These are phyloP conservation scores for Lachancea cidri DNA, from an alignment of 805 yeast species.

Conservation along the genomic window DNA sequence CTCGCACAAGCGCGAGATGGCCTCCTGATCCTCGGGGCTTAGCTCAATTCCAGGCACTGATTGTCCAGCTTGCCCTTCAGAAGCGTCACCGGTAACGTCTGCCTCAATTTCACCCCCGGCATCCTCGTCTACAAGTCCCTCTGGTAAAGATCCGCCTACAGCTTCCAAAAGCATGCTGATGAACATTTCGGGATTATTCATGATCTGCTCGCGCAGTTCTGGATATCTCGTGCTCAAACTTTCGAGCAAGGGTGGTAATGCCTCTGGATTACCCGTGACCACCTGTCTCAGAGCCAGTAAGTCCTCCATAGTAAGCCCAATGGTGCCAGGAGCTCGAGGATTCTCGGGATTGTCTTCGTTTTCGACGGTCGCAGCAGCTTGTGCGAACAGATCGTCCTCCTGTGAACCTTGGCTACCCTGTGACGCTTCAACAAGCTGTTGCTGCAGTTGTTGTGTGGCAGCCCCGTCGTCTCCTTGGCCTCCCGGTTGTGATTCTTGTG, in stretches of 20 bases:
- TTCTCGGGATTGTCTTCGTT: constrained; percentile 19
- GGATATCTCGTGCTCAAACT: constrained; percentile 80
- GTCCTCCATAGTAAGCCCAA: constrained; percentile 42
- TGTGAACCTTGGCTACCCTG: constrained; percentile 26
- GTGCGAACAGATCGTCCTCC: constrained; percentile 38
- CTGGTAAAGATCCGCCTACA: constrained; percentile 48
- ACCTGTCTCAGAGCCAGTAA: constrained; percentile 65
- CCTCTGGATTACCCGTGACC: constrained; percentile 80
- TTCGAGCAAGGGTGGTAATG: constrained; percentile 76
- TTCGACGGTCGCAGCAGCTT: constrained; percentile 35
- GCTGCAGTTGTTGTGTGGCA: constrained; percentile 17
- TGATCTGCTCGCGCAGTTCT: constrained; percentile 73
- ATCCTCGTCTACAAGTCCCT: constrained; percentile 35
- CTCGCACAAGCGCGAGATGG: constrained; percentile 86
- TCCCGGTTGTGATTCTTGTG: constrained; percentile 1
- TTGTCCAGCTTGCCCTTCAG: constrained; percentile 32
- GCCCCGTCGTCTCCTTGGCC: constrained; percentile 15
- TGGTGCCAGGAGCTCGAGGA: constrained; percentile 35
- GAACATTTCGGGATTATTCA: constrained; percentile 85
- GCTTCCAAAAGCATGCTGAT: constrained; percentile 65
- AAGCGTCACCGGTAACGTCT: constrained; percentile 38
- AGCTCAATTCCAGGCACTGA: constrained; percentile 44
- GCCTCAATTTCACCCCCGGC: constrained; percentile 30
- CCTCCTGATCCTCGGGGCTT: constrained; percentile 79
- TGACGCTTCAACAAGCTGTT: constrained; percentile 4